Evolutionary conservation across 164 flowering plant genomes (phyloP).

Genomic region (Aristolochia contorta): DNA sequence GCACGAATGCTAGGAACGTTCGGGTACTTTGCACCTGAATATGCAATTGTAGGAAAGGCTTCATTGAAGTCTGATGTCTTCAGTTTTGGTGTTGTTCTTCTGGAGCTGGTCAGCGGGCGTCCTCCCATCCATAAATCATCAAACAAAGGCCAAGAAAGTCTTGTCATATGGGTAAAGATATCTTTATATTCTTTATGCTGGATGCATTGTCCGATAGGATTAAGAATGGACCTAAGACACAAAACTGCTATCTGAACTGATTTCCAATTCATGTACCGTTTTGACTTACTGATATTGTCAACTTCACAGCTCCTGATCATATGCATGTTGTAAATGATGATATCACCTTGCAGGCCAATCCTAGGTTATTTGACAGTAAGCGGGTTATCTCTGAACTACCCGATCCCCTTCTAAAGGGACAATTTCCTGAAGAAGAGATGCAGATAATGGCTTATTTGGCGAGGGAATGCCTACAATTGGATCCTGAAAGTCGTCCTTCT

Average conservation of each 20-base stretch:
- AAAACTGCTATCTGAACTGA: too few relatives aligned
- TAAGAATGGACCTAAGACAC: too few relatives aligned
- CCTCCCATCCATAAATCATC: slow-evolving; percentile 59
- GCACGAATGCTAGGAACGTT: slow-evolving; percentile 94
- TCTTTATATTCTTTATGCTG: background rate
- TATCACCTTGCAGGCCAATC: slow-evolving; percentile 50
- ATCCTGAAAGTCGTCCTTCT: slow-evolving; percentile 85
- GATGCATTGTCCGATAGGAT: too few relatives aligned
- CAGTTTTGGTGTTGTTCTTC: slow-evolving; percentile 97
- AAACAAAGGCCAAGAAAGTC: slow-evolving; percentile 72
- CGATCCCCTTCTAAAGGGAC: slow-evolving; percentile 68
- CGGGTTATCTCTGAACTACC: slow-evolving; percentile 62
- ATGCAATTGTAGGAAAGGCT: slow-evolving; percentile 81
- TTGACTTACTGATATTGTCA: too few relatives aligned
- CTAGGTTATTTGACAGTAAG: slow-evolving; percentile 58
- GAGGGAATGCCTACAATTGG: slow-evolving; percentile 80
- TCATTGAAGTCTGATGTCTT: slow-evolving; percentile 90
- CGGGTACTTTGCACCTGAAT: slow-evolving; percentile 98
- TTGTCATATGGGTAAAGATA: slow-evolving; percentile 77
- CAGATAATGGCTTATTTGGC: slow-evolving; percentile 90
- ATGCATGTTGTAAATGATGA: background rate
- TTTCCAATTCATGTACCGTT: too few relatives aligned
- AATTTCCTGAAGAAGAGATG: slow-evolving; percentile 78
- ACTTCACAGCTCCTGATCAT: too few relatives aligned
- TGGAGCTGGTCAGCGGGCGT: slow-evolving; percentile 85